Percentiles rank a stretch among this genome's conserved stretches.
Evolutionary conservation across 352 stramenopile genomes (phyloP).

Genomic region (Pythium dissotocum): DNA sequence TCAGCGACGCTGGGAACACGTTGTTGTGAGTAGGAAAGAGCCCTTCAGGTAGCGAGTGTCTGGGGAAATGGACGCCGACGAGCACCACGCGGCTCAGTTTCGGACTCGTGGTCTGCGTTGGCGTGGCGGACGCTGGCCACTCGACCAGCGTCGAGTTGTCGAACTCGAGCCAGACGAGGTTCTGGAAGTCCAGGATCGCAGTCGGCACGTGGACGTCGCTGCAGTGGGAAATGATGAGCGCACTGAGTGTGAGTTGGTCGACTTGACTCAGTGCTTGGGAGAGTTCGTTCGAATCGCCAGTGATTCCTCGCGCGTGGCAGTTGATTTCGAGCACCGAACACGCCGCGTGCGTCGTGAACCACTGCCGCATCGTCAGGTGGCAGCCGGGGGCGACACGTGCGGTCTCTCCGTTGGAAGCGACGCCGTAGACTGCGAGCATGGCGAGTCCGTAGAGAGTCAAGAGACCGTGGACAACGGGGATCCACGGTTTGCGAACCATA

Average conservation of each 20-base stretch:
- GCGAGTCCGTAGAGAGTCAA: background rate
- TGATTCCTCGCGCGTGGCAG: slow-evolving; percentile 4
- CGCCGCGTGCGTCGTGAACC: background rate
- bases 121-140: slow-evolving; percentile 3
- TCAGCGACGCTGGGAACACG: background rate
- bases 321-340: slow-evolving; percentile 13
- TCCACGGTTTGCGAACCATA: background rate
- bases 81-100: slow-evolving; percentile 8
- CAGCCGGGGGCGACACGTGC: background rate
- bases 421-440: background rate
- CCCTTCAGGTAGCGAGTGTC: background rate
- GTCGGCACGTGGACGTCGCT: background rate
- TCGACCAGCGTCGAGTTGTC: background rate
- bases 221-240: background rate
- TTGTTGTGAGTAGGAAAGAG: background rate
- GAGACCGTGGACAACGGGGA: background rate
- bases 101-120: background rate
- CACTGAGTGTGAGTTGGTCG: background rate
- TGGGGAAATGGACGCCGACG: background rate
- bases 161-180: background rate
- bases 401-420: background rate
- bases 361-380: slow-evolving; percentile 2
- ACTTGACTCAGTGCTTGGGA: background rate
- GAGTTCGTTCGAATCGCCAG: background rate
- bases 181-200: background rate